phyloP scores from a whole-genome alignment of 768 basidiomycete species.

The Sistotremastrum suecicum region DNA sequence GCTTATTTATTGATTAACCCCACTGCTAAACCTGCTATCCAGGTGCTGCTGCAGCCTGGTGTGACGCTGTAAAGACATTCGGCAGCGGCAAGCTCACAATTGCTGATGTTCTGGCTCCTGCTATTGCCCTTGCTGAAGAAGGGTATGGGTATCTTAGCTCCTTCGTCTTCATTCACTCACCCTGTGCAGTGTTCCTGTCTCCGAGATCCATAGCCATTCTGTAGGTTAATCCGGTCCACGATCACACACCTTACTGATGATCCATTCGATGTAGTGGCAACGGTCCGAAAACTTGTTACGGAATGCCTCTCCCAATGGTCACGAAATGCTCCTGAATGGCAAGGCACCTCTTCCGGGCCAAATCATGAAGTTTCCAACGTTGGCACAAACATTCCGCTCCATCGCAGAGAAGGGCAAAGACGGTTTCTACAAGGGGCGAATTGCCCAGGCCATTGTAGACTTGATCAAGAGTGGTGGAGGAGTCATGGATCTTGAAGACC shows the following conservation, averaged over 20 bases:
- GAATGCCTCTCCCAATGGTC: constrained; percentile 71
- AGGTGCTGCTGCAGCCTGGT: constrained; percentile 93
- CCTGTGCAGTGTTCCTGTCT: constrained; percentile 61
- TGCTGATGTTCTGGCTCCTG: constrained; percentile 72
- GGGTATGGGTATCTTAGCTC: constrained; percentile 36
- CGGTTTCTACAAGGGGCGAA: constrained; percentile 86
- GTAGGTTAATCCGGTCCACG: constrained; percentile 23
- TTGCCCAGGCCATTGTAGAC: constrained; percentile 83
- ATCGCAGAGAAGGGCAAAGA: constrained; percentile 73
- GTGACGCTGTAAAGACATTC: constrained; percentile 72
- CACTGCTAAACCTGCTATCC: constrained; percentile 10
- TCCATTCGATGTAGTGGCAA: constrained; percentile 24
- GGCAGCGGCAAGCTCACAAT: constrained; percentile 60
- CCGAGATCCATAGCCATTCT: constrained; percentile 57
- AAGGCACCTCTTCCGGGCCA: constrained; percentile 78
- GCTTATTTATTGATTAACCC: background rate
- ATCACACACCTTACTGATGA: constrained; percentile 2
- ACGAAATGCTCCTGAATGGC: constrained; percentile 78
- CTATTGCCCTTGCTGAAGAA: constrained; percentile 82
- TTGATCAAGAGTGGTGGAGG: constrained; percentile 79
- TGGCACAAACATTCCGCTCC: constrained; percentile 73
- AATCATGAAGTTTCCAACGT: constrained; percentile 63
- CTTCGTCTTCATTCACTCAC: constrained; percentile 1
- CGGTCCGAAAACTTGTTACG: constrained; percentile 56
- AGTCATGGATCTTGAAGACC: constrained; percentile 87